A percentile compares a stretch with the other conserved stretches of the same genome.
Evolutionary conservation across 768 basidiomycete species (phyloP).

Genomic region (Mrakia gelida): DNA sequence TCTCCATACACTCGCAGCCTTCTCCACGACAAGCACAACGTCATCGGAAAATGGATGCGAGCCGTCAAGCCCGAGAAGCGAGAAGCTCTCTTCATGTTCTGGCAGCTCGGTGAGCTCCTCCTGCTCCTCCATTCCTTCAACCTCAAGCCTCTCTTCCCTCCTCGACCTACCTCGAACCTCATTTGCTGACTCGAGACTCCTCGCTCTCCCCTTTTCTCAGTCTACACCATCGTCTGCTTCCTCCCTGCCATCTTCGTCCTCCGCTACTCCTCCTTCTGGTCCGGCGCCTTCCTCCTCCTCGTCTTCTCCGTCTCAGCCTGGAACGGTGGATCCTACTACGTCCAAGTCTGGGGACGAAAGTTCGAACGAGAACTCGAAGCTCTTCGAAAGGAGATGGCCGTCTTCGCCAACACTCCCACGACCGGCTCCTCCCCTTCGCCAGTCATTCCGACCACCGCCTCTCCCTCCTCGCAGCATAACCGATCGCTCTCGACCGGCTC

Average conservation of each 20-base stretch:
- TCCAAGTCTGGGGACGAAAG: slow-evolving; percentile 28
- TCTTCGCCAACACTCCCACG: background rate
- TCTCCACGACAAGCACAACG: slow-evolving; percentile 32
- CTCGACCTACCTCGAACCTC: too few species aligned
- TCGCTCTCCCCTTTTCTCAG: background rate
- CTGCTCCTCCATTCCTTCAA: background rate
- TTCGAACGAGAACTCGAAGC: slow-evolving; percentile 31
- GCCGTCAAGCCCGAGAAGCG: slow-evolving; percentile 29
- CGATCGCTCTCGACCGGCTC: background rate
- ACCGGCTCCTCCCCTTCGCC: background rate
- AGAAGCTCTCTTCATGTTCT: slow-evolving; percentile 32
- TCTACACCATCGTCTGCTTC: slow-evolving; percentile 31
- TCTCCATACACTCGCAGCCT: background rate
- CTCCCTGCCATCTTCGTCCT: slow-evolving; percentile 22
- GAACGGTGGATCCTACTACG: slow-evolving; percentile 25
- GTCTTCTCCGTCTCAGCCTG: slow-evolving; percentile 25
- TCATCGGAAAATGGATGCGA: slow-evolving; percentile 32
- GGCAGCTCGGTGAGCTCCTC: slow-evolving; percentile 20
- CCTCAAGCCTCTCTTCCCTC: too few species aligned
- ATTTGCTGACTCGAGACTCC: background rate
- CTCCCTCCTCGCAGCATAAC: background rate
- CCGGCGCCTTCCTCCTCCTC: slow-evolving; percentile 19
- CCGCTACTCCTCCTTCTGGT: slow-evolving; percentile 13
- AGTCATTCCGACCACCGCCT: background rate
- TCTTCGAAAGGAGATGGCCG: slow-evolving; percentile 30